Conservation (phyloP, 164 flowering plant species). For the Piper longum region DNA sequence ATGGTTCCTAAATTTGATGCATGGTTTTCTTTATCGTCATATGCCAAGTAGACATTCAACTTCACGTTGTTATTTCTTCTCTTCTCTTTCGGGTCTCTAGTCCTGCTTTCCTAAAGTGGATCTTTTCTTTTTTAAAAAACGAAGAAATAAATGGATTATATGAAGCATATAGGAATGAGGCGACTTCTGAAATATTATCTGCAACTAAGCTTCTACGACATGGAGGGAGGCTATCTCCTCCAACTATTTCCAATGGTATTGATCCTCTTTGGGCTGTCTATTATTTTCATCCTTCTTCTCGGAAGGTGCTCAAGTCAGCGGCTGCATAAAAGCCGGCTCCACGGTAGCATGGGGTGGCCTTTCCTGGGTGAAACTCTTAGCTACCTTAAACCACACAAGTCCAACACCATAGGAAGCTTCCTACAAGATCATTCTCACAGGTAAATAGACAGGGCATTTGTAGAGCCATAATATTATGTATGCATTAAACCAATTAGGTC, state of each 20-base stretch:
- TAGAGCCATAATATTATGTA: neutral
- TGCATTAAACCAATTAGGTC: too few species aligned
- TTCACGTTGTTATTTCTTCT: too few species aligned
- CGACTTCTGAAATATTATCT: too few species aligned
- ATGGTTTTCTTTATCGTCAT: too few species aligned
- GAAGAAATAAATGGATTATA: neutral
- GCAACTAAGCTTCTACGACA: neutral
- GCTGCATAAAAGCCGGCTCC: constrained; percentile 22
- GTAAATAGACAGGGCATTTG: constrained; percentile 9
- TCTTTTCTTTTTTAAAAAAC: too few species aligned
- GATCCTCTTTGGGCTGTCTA: constrained; percentile 14
- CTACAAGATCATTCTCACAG: constrained; percentile 48
- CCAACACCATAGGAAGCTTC: constrained; percentile 45
- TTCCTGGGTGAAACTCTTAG: constrained; percentile 52
- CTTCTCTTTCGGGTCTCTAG: too few species aligned
- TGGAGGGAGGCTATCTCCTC: constrained; percentile 1
- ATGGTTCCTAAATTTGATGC: too few species aligned
- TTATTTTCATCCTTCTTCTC: constrained; percentile 10
- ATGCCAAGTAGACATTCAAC: too few species aligned
- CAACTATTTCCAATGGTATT: constrained; percentile 6
- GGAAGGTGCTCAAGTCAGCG: constrained; percentile 9
- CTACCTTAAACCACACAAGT: constrained; percentile 56
- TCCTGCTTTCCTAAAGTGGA: too few species aligned
- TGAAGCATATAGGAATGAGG: neutral
- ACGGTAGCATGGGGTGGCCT: constrained; percentile 74